Percentiles rank a stretch among this genome's conserved stretches.
These are phyloP conservation scores for Dionaea muscipula DNA, from an alignment of 179 eudicot species.

Conservation along the genomic window DNA sequence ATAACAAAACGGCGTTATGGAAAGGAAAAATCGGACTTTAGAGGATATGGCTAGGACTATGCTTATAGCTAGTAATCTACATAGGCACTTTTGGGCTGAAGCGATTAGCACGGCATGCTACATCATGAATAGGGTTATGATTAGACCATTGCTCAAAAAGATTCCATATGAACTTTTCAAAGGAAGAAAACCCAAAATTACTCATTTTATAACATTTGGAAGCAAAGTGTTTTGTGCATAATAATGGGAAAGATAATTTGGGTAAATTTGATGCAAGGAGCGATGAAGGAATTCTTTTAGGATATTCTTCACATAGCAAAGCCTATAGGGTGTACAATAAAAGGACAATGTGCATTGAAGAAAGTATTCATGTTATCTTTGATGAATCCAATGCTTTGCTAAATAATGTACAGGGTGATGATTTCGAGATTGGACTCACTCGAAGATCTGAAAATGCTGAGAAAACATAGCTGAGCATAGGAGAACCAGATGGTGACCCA, in stretches of 20 bases:
- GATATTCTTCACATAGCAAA: not conserved
- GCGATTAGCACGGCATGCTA: not conserved
- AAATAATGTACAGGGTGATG: not conserved
- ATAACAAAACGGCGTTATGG: slow-evolving; percentile 4
- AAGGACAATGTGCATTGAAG: not conserved
- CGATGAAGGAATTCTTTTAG: not conserved
- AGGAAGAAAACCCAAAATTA: not conserved
- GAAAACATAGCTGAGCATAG: not conserved
- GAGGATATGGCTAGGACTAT: slow-evolving; percentile 5
- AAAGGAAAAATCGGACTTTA: not conserved
- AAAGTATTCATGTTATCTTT: not conserved
- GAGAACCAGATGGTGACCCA: not conserved
- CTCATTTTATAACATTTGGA: not conserved
- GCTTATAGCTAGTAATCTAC: not conserved
- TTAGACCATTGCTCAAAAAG: not conserved
- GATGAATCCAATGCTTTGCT: not conserved
- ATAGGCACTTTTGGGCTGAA: not conserved
- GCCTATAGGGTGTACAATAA: not conserved
- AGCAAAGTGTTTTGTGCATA: not conserved
- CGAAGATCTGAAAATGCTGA: not conserved
- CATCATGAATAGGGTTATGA: not conserved
- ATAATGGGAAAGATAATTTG: not conserved
- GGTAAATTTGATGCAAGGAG: slow-evolving; percentile 4
- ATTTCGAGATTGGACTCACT: not conserved
- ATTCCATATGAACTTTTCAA: slow-evolving; percentile 4